Percentiles rank a stretch among this genome's conserved stretches.
phyloP scores from a whole-genome alignment of 139 green algal genomes.

The Micromonas commoda region DNA sequence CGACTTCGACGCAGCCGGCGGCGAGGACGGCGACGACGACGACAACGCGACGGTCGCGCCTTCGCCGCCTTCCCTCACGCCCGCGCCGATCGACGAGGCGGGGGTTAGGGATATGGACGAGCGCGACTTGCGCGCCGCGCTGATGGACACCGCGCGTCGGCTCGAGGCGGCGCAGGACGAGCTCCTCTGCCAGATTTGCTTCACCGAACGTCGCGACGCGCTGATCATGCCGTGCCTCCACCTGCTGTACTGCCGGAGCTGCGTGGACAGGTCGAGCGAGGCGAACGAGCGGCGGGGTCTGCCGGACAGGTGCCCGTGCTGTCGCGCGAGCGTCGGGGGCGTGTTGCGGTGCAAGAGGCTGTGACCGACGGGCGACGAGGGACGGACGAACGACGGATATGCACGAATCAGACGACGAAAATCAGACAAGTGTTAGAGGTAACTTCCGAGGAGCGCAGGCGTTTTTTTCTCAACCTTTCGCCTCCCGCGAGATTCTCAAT shows the following conservation, averaged over 20 bases:
- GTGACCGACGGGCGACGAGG: no score
- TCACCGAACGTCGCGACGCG: background rate
- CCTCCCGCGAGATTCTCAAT: background rate
- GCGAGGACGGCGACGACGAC: no score
- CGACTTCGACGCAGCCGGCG: no score
- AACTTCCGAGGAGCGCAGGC: no score
- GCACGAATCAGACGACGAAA: background rate
- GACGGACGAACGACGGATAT: background rate
- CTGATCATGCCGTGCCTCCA: background rate
- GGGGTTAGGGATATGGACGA: background rate
- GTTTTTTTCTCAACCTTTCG: background rate
- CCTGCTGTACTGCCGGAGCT: background rate
- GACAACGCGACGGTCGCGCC: no score
- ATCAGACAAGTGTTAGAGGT: background rate
- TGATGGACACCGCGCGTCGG: background rate
- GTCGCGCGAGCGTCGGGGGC: background rate
- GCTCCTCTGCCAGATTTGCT: background rate
- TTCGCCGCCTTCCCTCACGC: no score
- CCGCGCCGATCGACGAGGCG: no score
- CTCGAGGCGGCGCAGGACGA: background rate
- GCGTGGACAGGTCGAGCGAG: background rate
- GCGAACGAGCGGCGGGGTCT: background rate
- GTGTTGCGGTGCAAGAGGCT: background rate
- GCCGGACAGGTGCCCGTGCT: background rate
- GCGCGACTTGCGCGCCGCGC: background rate